Conservation (phyloP, 257 asterid species). For the Verbena officinalis region DNA sequence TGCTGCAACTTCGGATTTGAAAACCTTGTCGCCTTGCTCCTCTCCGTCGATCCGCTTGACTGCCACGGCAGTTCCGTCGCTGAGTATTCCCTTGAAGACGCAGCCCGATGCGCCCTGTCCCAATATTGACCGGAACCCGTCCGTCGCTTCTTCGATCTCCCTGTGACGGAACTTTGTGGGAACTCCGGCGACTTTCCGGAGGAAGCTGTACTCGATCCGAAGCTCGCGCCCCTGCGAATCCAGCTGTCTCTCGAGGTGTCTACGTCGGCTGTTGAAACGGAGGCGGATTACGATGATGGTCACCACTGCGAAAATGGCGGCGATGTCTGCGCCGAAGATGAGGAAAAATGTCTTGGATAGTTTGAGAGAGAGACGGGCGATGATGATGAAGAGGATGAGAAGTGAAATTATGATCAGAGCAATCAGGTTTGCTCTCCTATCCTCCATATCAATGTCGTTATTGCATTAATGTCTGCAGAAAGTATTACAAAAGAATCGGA, state of each 20-base stretch:
- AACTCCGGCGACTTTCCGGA: conserved; percentile 78
- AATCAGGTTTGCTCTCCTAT: conserved; percentile 46
- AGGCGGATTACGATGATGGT: conserved; percentile 36
- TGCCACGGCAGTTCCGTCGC: conserved; percentile 64
- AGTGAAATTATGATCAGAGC: conserved; percentile 38
- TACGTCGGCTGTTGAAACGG: conserved; percentile 44
- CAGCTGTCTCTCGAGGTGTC: conserved; percentile 43
- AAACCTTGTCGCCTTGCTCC: conserved; percentile 63
- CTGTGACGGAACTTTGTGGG: conserved; percentile 67
- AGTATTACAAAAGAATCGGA: not conserved
- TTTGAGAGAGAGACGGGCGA: conserved; percentile 49
- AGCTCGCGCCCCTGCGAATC: conserved; percentile 71
- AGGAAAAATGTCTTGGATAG: conserved; percentile 54
- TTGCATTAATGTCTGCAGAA: not conserved
- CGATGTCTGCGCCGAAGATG: conserved; percentile 57
- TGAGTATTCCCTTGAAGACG: conserved; percentile 65
- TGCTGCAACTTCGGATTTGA: conserved; percentile 78
- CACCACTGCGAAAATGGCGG: conserved; percentile 55
- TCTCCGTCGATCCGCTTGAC: conserved; percentile 78
- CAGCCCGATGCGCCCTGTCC: conserved; percentile 75
- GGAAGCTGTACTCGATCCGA: conserved; percentile 76
- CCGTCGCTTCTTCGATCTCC: conserved; percentile 75
- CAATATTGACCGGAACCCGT: conserved; percentile 52
- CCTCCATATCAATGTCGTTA: conserved; percentile 47
- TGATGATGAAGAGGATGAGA: conserved; percentile 41